Evolutionary conservation across 257 asterid species (phyloP).

Genomic region (Avicennia marina): DNA sequence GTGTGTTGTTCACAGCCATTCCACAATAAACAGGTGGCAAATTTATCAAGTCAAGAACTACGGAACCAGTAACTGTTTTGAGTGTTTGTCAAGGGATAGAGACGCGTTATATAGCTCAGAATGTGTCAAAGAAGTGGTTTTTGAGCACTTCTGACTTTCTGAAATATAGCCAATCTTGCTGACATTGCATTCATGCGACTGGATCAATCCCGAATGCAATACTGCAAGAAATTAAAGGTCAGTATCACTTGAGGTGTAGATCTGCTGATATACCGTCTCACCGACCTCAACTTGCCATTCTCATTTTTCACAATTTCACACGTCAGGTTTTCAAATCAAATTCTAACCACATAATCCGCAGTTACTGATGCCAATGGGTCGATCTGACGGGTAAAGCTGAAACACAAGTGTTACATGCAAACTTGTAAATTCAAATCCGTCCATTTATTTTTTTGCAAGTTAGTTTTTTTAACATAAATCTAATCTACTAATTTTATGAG

Average conservation of each 20-base stretch:
- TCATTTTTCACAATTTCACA: constrained; percentile 23
- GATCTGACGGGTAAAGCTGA: too few species aligned
- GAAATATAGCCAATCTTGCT: constrained; percentile 39
- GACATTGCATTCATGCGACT: constrained; percentile 37
- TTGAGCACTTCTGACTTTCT: constrained; percentile 44
- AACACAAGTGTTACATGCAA: too few species aligned
- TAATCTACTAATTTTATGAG: too few species aligned
- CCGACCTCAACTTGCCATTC: constrained; percentile 11
- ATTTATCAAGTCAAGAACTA: too few species aligned
- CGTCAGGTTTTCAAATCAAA: constrained; percentile 29
- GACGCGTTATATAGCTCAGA: too few species aligned
- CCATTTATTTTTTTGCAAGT: too few species aligned
- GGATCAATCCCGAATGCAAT: constrained; percentile 39
- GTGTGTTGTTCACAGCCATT: constrained; percentile 37
- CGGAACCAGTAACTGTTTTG: too few species aligned
- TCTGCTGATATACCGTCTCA: constrained; percentile 31
- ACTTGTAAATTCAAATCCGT: too few species aligned
- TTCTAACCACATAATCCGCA: constrained; percentile 40
- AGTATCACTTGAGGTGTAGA: constrained; percentile 26
- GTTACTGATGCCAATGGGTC: too few species aligned
- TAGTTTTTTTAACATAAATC: too few species aligned
- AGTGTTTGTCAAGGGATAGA: too few species aligned
- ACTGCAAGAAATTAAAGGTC: too few species aligned
- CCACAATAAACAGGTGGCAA: constrained; percentile 43
- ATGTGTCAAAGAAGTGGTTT: constrained; percentile 43